Evolutionary conservation across 805 yeast genomes (phyloP), one percentile per base, ranked within the genome.

Genomic region (Wickerhamiella musiphila): DNA sequence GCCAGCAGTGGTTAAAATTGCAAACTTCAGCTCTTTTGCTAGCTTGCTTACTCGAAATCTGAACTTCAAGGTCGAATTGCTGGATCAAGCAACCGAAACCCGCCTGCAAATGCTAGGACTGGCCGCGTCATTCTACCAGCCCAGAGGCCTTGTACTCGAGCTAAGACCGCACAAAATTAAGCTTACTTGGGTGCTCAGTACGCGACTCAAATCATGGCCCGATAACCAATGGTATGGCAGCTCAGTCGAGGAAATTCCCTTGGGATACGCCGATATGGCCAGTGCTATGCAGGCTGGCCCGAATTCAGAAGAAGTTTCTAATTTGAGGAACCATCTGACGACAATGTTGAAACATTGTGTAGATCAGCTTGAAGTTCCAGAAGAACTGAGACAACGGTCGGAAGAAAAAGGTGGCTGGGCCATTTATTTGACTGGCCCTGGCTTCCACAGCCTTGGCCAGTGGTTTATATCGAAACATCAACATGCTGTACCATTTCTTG

Each of bases 141-240:
- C 73, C 2, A 63, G 69, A 14, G 86, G 86, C 2, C 50, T 77
- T 8, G 73, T 70, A 45, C 64, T 77, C 65, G 84, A 78, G 46
- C 56, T 77, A 30, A 82, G 83, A 6, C 82, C 82, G 19, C 79
- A 79, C 0, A 63, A 72, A 5, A 63, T 74, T 1, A 81, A 73
- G 40, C 44, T 77, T 23, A 71, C 78, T 25, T 77, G 86, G 83
- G 68, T 76, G 13, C 59, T 61, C 36, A 65, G 22, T 18, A 18
- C 18, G 12, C n/a, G n/a, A n/a, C n/a, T n/a, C n/a, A n/a, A n/a
- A n/a, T n/a, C n/a, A n/a, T n/a, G n/a, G n/a, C n/a, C n/a, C n/a
- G 23, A 28, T 7, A 18, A 18, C 7, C 18, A 19, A 13, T 16
- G 30, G 23, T n/a, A 16, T 14, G 30, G 76, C 18, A 56, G 61